These are phyloP conservation scores for Colletotrichum sp. DNA, from an alignment of 2,329 filamentous ascomycete genomes.

Conservation along the genomic window DNA sequence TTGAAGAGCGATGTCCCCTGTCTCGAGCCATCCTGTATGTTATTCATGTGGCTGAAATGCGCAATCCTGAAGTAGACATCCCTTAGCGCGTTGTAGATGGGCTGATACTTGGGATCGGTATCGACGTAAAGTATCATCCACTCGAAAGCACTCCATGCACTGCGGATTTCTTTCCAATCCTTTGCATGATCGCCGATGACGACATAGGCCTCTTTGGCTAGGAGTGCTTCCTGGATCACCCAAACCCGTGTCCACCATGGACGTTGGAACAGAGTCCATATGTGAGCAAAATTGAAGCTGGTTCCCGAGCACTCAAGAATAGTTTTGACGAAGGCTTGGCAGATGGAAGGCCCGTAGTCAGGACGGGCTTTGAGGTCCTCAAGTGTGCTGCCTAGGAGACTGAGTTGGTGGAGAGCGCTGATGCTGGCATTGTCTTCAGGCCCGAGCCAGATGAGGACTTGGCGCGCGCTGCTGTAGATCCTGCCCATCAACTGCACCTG, in stretches of 20 bases:
- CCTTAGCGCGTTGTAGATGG: neutral
- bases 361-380: neutral
- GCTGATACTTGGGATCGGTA: neutral
- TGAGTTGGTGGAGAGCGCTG: neutral
- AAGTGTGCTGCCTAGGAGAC: neutral
- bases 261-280: neutral
- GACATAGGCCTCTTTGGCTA: neutral
- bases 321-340: neutral
- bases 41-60: neutral
- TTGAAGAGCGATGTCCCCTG: neutral
- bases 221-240: neutral
- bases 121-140: neutral
- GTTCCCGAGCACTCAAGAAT: neutral
- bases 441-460: slow-evolving; percentile 41
- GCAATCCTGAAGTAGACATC: neutral
- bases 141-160: neutral
- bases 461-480: slow-evolving; percentile 37
- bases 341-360: neutral
- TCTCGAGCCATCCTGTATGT: neutral
- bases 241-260: neutral
- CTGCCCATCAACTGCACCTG: slow-evolving; percentile 21
- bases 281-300: neutral
- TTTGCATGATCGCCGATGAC: neutral
- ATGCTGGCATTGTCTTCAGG: neutral
- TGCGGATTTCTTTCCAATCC: neutral